Conservation (phyloP, 768 basidiomycete genomes). For the Tylopilus felleus region DNA sequence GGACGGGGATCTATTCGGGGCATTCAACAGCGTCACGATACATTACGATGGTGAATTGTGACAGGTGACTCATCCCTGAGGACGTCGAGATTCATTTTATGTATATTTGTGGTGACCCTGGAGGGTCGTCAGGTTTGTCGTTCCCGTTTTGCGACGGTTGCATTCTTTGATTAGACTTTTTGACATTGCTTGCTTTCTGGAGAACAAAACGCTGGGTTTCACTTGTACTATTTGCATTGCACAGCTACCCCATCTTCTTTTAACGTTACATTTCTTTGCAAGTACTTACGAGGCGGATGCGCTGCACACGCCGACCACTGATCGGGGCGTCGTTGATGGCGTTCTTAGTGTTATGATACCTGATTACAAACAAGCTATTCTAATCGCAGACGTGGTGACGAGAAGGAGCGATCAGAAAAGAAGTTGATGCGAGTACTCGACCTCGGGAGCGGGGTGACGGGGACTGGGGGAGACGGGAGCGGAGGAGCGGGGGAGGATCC, state of each 20-base stretch:
- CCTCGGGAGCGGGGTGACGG: conserved; percentile 15
- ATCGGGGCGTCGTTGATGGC: conserved; percentile 18
- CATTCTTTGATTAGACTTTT: conserved; percentile 19
- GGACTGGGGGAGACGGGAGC: conserved; percentile 15
- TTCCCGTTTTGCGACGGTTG: not conserved
- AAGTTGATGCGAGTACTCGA: conserved; percentile 10
- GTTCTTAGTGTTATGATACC: conserved; percentile 31
- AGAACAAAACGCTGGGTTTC: conserved; percentile 21
- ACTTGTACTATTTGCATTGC: conserved; percentile 35
- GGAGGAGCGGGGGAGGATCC: conserved; percentile 15
- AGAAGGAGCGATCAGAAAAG: conserved; percentile 17
- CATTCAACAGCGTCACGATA: conserved; percentile 87
- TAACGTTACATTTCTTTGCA: conserved; percentile 19
- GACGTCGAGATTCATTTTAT: not conserved
- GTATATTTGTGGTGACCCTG: conserved; percentile 4
- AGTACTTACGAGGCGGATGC: conserved; percentile 21
- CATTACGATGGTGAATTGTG: conserved; percentile 73
- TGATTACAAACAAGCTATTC: conserved; percentile 29
- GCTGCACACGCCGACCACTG: conserved; percentile 19
- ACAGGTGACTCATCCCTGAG: not conserved
- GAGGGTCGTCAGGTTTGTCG: conserved; percentile 15
- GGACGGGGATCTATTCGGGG: conserved; percentile 73
- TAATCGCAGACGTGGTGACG: conserved; percentile 19
- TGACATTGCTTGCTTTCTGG: conserved; percentile 21
- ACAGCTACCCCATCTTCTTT: conserved; percentile 20